A percentile compares a stretch with the other conserved stretches of the same genome.
Conservation (phyloP, 192 early-diverging fungal species). For the Obelidium mucronatum region DNA sequence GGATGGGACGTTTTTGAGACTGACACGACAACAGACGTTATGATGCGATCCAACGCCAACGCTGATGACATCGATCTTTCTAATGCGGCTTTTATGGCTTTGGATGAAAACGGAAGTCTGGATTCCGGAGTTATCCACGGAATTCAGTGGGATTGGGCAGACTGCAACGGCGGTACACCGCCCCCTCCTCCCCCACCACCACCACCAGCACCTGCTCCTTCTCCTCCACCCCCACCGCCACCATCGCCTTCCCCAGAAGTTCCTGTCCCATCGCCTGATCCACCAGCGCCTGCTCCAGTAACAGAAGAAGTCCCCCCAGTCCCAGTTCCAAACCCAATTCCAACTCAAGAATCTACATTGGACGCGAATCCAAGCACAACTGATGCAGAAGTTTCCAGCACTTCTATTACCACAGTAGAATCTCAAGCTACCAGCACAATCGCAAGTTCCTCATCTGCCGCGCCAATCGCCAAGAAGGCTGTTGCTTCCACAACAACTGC, state of each 20-base stretch:
- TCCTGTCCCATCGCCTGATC: neutral
- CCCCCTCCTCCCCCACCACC: neutral
- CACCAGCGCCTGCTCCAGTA: neutral
- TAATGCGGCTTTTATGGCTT: neutral
- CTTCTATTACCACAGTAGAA: too few species aligned
- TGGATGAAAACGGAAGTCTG: neutral
- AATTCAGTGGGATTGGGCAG: slow-evolving; percentile 2
- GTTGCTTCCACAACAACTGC: neutral
- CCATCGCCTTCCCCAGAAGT: neutral
- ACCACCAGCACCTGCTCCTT: too few species aligned
- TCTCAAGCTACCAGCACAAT: too few species aligned
- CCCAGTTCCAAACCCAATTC: too few species aligned
- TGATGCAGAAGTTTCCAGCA: too few species aligned
- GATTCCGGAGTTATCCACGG: neutral
- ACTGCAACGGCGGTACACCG: neutral
- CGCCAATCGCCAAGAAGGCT: neutral
- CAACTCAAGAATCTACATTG: neutral
- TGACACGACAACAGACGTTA: neutral
- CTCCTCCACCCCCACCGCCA: neutral
- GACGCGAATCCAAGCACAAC: neutral
- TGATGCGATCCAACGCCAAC: slow-evolving; percentile 12
- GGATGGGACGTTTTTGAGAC: neutral
- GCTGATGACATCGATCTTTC: slow-evolving; percentile 3
- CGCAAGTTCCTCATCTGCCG: neutral
- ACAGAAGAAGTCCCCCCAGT: neutral